Conservation (phyloP, 768 basidiomycete genomes). For the Calocera viscosa region DNA sequence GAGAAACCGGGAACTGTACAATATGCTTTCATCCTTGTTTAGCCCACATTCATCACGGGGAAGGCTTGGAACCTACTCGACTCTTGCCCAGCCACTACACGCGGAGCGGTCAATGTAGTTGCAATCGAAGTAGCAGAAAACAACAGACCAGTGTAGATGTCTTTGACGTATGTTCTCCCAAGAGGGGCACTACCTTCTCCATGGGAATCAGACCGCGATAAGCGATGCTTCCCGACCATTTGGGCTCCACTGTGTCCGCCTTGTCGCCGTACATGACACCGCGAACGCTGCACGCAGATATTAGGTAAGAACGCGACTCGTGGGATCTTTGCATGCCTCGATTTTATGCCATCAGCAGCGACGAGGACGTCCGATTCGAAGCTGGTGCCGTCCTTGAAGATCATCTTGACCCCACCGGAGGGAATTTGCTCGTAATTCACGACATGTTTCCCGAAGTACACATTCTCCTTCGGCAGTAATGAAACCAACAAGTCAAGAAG, state of each 20-base stretch:
- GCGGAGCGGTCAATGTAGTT: background rate
- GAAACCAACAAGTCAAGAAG: constrained; percentile 40
- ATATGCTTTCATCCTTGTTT: background rate
- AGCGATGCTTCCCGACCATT: constrained; percentile 47
- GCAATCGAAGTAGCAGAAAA: too few relatives aligned
- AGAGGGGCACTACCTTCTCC: constrained; percentile 32
- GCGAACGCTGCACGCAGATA: background rate
- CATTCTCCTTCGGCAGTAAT: constrained; percentile 31
- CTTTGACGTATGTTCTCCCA: background rate
- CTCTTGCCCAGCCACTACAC: background rate
- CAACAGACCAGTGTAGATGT: background rate
- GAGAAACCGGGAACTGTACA: background rate
- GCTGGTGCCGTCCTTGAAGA: constrained; percentile 39
- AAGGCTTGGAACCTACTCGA: background rate
- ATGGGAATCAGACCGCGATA: constrained; percentile 50
- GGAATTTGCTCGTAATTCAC: constrained; percentile 24
- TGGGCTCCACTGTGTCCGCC: constrained; percentile 29
- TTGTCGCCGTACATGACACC: background rate
- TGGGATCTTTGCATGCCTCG: background rate
- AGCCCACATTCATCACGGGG: background rate
- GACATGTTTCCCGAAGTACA: constrained; percentile 44
- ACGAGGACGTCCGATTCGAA: constrained; percentile 39
- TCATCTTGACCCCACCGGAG: constrained; percentile 21
- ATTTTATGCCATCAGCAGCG: constrained; percentile 37
- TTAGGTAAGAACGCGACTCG: too few relatives aligned